A percentile compares a stretch with the other conserved stretches of the same genome.
These are phyloP conservation scores for Arthroderma sp. DNA, from an alignment of 2,329 filamentous ascomycete genomes.

Conservation along the genomic window DNA sequence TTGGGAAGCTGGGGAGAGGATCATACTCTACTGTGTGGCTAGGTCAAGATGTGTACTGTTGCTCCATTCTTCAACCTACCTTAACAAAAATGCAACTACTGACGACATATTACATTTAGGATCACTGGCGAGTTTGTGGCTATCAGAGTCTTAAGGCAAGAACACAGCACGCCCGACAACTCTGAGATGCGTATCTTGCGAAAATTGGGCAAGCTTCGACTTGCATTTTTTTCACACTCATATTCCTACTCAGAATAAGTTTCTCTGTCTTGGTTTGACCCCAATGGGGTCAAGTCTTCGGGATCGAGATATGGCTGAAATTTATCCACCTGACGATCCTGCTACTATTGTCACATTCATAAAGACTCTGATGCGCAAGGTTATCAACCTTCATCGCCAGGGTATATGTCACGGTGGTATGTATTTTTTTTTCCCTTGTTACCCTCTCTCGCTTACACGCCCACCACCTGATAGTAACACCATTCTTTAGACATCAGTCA, in stretches of 20 bases:
- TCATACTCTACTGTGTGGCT: constrained; percentile 11
- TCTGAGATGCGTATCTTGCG: constrained; percentile 7
- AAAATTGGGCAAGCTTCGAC: constrained; percentile 6
- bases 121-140: constrained; percentile 2
- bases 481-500: constrained; percentile 2
- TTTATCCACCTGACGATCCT: neutral
- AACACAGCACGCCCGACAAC: constrained; percentile 7
- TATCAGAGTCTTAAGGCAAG: constrained; percentile 3
- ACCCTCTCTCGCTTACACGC: neutral
- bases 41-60: constrained; percentile 3
- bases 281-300: constrained; percentile 6
- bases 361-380: constrained; percentile 4
- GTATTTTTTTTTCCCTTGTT: no score
- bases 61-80: neutral
- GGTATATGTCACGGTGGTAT: constrained; percentile 9
- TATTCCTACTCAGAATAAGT: constrained; percentile 1
- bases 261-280: constrained; percentile 7
- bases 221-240: constrained; percentile 8
- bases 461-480: neutral
- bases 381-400: constrained; percentile 4
- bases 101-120: no score
- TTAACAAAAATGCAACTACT: constrained; percentile 1
- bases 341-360: constrained; percentile 2
- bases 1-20: constrained; percentile 9
- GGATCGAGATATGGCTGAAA: neutral